Evolutionary conservation across 768 basidiomycete genomes (phyloP).

Genomic region (Ramaria rubella): DNA sequence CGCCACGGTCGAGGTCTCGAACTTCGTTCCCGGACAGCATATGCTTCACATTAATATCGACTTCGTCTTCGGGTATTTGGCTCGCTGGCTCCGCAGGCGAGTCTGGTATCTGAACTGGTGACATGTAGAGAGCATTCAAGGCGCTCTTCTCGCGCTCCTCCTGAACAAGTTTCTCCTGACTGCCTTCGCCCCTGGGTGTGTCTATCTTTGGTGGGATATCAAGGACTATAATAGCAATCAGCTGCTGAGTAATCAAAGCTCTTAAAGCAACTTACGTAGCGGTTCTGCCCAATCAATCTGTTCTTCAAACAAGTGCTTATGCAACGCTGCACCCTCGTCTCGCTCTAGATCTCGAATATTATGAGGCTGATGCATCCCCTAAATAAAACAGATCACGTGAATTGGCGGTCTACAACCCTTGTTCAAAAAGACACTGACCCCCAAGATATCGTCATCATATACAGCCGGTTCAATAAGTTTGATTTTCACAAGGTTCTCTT

Average conservation of each 20-base stretch:
- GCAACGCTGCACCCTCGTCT: conserved; percentile 80
- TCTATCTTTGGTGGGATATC: conserved; percentile 58
- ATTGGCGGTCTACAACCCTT: conserved; percentile 28
- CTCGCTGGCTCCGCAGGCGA: conserved; percentile 63
- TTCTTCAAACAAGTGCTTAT: conserved; percentile 80
- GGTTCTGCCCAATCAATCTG: conserved; percentile 83
- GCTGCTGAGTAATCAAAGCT: background rate
- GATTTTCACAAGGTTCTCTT: conserved; percentile 65
- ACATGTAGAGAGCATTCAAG: conserved; percentile 69
- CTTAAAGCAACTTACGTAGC: conserved; percentile 47
- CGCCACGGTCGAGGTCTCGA: conserved; percentile 11
- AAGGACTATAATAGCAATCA: conserved; percentile 39
- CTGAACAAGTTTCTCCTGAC: conserved; percentile 62
- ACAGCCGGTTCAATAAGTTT: conserved; percentile 78
- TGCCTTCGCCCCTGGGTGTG: conserved; percentile 51
- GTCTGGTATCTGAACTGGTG: conserved; percentile 65
- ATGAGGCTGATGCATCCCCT: conserved; percentile 68
- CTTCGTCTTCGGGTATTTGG: conserved; percentile 60
- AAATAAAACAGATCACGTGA: conserved; percentile 24
- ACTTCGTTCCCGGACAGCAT: conserved; percentile 70
- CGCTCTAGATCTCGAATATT: conserved; percentile 81
- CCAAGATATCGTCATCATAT: conserved; percentile 83
- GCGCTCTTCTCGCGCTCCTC: conserved; percentile 76
- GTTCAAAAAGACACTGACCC: conserved; percentile 60
- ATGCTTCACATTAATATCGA: conserved; percentile 50